Percentiles rank a stretch among this genome's conserved stretches.
These are phyloP conservation scores for Leccinellum albellum DNA, from an alignment of 768 basidiomycete species.

Conservation along the genomic window DNA sequence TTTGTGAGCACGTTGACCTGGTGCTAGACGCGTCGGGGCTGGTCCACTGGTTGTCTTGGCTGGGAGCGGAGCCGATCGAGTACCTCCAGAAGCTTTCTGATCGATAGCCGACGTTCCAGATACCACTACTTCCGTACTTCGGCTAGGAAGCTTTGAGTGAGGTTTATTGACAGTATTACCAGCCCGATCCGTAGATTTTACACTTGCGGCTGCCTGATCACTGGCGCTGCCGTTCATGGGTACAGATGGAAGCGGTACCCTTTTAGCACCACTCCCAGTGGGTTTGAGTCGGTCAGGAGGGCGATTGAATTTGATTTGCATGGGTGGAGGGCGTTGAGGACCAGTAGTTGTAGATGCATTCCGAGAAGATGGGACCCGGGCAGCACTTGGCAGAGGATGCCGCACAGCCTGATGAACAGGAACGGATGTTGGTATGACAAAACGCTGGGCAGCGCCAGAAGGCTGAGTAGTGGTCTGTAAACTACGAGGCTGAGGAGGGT, in stretches of 20 bases:
- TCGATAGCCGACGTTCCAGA: constrained; percentile 1
- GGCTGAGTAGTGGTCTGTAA: constrained; percentile 15
- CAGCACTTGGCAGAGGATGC: constrained; percentile 1
- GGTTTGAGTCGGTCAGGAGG: constrained; percentile 23
- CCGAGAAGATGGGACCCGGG: constrained; percentile 1
- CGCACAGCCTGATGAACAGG: constrained; percentile 9
- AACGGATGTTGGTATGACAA: constrained; percentile 9
- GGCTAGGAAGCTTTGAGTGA: constrained; percentile 9
- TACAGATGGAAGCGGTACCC: constrained; percentile 28
- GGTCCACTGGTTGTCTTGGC: constrained; percentile 8
- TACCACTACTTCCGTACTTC: background rate
- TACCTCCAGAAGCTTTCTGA: constrained; percentile 9
- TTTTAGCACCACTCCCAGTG: constrained; percentile 31
- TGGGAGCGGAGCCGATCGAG: constrained; percentile 3
- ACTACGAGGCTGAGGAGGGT: constrained; percentile 12
- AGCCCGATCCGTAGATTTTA: background rate
- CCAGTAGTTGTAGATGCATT: constrained; percentile 11
- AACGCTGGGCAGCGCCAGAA: constrained; percentile 20
- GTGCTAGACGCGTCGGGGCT: background rate
- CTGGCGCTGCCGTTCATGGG: background rate
- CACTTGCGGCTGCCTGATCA: constrained; percentile 1
- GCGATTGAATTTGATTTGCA: constrained; percentile 20
- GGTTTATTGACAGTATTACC: constrained; percentile 1
- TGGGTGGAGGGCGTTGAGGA: constrained; percentile 25
- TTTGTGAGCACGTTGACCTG: constrained; percentile 10